These are phyloP conservation scores for Maudiozyma barnettii DNA, from an alignment of 805 yeast genomes.

Conservation along the genomic window DNA sequence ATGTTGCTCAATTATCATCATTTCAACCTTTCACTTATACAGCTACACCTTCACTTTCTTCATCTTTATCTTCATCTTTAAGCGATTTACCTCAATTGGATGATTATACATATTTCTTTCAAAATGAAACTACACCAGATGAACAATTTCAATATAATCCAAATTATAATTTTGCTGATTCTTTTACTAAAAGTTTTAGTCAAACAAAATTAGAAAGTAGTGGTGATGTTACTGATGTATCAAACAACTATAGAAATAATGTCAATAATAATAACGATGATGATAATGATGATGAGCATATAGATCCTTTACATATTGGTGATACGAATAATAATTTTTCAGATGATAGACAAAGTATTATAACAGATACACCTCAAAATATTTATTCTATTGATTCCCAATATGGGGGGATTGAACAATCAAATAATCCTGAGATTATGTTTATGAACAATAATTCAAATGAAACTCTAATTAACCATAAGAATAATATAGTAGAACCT, in stretches of 20 bases:
- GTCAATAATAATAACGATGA: background rate
- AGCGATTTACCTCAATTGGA: slow-evolving; percentile 16
- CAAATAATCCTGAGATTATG: background rate
- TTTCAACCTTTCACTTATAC: background rate
- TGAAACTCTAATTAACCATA: slow-evolving; percentile 11
- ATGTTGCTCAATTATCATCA: background rate
- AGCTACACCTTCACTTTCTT: slow-evolving; percentile 7
- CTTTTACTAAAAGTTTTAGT: background rate
- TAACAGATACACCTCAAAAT: slow-evolving; percentile 11
- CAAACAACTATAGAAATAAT: background rate
- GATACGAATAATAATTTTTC: slow-evolving; percentile 5
- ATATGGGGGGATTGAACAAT: background rate
- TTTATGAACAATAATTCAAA: slow-evolving; percentile 11
- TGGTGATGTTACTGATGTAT: background rate
- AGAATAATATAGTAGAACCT: background rate
- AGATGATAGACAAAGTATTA: slow-evolving; percentile 15
- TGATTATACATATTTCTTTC: slow-evolving; percentile 10
- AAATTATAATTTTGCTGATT: background rate
- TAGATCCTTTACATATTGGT: slow-evolving; percentile 3
- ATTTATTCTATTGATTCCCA: background rate
- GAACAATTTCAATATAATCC: slow-evolving; percentile 2
- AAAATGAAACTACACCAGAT: slow-evolving; percentile 2
- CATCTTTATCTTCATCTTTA: slow-evolving; percentile 10
- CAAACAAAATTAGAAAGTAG: background rate
- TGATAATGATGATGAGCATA: background rate